Conservation (phyloP, 78 protist species). For the Dictyostelium purpureum region DNA sequence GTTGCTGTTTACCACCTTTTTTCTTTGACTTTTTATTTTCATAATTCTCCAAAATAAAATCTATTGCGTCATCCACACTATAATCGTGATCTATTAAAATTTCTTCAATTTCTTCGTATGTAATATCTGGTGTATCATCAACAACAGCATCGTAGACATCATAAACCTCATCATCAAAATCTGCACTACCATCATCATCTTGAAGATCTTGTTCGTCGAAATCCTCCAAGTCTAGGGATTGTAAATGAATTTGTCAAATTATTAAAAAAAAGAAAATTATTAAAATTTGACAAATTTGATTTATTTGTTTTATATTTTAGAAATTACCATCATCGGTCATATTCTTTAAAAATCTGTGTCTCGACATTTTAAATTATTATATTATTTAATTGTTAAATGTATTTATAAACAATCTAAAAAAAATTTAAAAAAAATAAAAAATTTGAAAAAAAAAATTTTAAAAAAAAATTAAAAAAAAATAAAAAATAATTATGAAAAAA, state of each 20-base stretch:
- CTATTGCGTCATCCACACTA: slow-evolving; percentile 37
- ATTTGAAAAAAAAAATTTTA: not conserved
- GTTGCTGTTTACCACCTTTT: not conserved
- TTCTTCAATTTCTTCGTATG: slow-evolving; percentile 47
- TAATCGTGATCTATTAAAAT: slow-evolving; percentile 39
- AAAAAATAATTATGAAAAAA: no score
- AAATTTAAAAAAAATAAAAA: not conserved
- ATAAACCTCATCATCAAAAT: slow-evolving; percentile 40
- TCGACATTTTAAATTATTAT: slow-evolving; percentile 45
- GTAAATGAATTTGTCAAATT: not conserved
- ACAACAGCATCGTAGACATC: slow-evolving; percentile 53
- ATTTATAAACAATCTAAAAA: not conserved
- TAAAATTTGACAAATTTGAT: no score
- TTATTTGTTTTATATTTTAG: no score
- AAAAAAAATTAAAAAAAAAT: slow-evolving; percentile 5
- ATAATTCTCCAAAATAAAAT: slow-evolving; percentile 1
- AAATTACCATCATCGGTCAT: slow-evolving; percentile 34
- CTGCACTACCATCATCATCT: not conserved
- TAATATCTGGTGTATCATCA: slow-evolving; percentile 3
- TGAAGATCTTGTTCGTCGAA: slow-evolving; percentile 4
- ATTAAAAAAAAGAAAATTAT: not conserved
- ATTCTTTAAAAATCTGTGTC: slow-evolving; percentile 73
- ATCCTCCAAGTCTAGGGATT: slow-evolving; percentile 12
- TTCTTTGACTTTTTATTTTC: not conserved
- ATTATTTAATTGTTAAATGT: not conserved